Evolutionary conservation across 192 early-diverging fungal genomes (phyloP).

Genomic region (Coemansia sp.): DNA sequence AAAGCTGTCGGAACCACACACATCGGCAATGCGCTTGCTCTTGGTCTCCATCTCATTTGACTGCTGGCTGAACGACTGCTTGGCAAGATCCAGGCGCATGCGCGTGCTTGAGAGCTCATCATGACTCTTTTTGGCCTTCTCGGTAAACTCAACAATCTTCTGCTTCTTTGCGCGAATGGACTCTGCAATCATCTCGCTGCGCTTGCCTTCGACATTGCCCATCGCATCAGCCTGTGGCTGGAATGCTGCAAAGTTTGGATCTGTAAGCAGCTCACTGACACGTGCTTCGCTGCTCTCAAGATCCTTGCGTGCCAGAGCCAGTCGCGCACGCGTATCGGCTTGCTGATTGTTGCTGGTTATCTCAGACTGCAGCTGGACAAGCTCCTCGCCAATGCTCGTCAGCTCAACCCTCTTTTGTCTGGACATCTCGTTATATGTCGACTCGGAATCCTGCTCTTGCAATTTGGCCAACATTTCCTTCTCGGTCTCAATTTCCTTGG

Average conservation of each 20-base stretch:
- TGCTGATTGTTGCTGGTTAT: conserved; percentile 60
- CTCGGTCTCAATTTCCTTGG: conserved; percentile 27
- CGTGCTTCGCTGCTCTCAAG: conserved; percentile 25
- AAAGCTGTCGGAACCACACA: conserved; percentile 21
- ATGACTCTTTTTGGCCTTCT: conserved; percentile 10
- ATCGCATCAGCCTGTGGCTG: not conserved
- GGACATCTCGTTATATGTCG: conserved; percentile 15
- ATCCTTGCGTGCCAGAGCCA: conserved; percentile 59
- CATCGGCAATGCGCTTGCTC: conserved; percentile 16
- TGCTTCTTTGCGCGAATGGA: conserved; percentile 27
- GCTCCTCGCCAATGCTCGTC: conserved; percentile 42
- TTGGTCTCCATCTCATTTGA: conserved; percentile 15
- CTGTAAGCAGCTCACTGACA: conserved; percentile 5
- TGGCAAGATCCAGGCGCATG: conserved; percentile 37
- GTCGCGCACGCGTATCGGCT: conserved; percentile 59
- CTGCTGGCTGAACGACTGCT: conserved; percentile 34
- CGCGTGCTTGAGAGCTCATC: conserved; percentile 17
- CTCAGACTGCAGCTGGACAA: conserved; percentile 53
- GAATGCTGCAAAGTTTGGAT: conserved; percentile 15
- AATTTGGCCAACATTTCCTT: conserved; percentile 30
- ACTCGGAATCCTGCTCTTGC: conserved; percentile 13
- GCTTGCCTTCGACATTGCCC: conserved; percentile 16
- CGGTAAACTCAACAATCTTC: conserved; percentile 10
- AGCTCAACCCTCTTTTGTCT: conserved; percentile 49
- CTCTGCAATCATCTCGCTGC: conserved; percentile 17